Percentiles rank a stretch among this genome's conserved stretches.
These are phyloP conservation scores for Arthrinium puccinioides DNA, from an alignment of 2,329 filamentous ascomycete species.

Conservation along the genomic window DNA sequence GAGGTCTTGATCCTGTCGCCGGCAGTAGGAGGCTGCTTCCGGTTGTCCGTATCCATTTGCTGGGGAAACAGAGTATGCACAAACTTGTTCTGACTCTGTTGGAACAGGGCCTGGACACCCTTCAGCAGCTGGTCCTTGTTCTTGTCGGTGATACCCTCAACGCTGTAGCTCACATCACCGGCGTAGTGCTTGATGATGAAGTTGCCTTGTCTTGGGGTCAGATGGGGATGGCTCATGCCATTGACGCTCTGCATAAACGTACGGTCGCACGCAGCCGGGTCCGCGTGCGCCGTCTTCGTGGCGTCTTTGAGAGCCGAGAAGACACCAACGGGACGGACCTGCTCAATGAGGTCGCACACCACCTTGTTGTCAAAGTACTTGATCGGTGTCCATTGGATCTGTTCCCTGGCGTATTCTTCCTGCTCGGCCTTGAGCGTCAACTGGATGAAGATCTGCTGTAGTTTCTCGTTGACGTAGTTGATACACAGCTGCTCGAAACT, in stretches of 20 bases:
- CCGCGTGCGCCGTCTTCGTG: conserved; percentile 95
- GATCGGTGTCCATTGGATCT: conserved; percentile 98
- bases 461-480: conserved; percentile 99
- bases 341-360: conserved; percentile 94
- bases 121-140: conserved; percentile 98
- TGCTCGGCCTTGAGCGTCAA: conserved; percentile 94
- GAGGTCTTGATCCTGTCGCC: conserved; percentile 94
- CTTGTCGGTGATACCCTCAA: conserved; percentile 98
- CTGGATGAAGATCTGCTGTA: conserved; percentile 99
- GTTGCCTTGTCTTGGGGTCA: conserved; percentile 85
- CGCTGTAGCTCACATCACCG: conserved; percentile 88
- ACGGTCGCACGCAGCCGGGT: conserved; percentile 86
- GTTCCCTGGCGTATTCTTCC: conserved; percentile 90
- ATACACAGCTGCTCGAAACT: conserved; percentile 99
- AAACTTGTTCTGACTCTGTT: conserved; percentile 76
- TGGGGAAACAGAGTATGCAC: conserved; percentile 85
- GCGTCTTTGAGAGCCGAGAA: conserved; percentile 97
- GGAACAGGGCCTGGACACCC: conserved; percentile 81
- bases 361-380: conserved; percentile 99
- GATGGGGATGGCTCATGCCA: conserved; percentile 83
- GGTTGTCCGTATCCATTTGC: conserved; percentile 92
- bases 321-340: conserved; percentile 80
- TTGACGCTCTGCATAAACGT: conserved; percentile 93
- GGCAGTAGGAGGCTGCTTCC: conserved; percentile 85
- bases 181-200: conserved; percentile 99